Percentiles rank a stretch among this genome's conserved stretches.
Evolutionary conservation across 2,329 filamentous ascomycete species (phyloP).

Genomic region (Chaetomium globosum): DNA sequence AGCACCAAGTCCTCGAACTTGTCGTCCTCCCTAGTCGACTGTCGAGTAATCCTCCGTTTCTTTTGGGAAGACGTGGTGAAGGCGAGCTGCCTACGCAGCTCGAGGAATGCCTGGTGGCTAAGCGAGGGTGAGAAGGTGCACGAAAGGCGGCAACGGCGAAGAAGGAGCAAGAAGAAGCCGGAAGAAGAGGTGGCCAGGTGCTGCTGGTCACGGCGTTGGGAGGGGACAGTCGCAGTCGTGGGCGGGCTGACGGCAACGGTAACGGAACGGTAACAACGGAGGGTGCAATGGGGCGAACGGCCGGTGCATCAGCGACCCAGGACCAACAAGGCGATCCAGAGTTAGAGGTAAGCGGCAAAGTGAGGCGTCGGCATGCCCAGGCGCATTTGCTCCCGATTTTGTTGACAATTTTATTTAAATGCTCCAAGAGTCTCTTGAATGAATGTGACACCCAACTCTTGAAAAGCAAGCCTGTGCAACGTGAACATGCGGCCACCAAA

Average conservation of each 20-base stretch:
- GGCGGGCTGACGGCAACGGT: slow-evolving; percentile 6
- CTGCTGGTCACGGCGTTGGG: slow-evolving; percentile 7
- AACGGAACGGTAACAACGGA: slow-evolving; percentile 10
- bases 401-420: background rate
- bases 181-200: background rate
- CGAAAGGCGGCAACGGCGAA: slow-evolving; percentile 24
- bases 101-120: slow-evolving; percentile 41
- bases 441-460: slow-evolving; percentile 17
- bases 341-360: slow-evolving; percentile 26
- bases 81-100: slow-evolving; percentile 68
- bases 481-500: slow-evolving; percentile 10
- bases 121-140: slow-evolving; percentile 27
- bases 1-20: slow-evolving; percentile 50
- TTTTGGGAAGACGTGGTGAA: slow-evolving; percentile 73
- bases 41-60: slow-evolving; percentile 68
- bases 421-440: slow-evolving; percentile 9
- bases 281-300: slow-evolving; percentile 11
- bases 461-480: slow-evolving; percentile 22
- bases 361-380: slow-evolving; percentile 14
- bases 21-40: slow-evolving; percentile 48
- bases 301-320: slow-evolving; percentile 21
- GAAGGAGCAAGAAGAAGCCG: slow-evolving; percentile 18
- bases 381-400: slow-evolving; percentile 18
- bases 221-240: slow-evolving; percentile 1
- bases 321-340: slow-evolving; percentile 11